These are phyloP conservation scores for Rhodotorula sp. DNA, from an alignment of 1,284 basidiomycete species.

Conservation along the genomic window DNA sequence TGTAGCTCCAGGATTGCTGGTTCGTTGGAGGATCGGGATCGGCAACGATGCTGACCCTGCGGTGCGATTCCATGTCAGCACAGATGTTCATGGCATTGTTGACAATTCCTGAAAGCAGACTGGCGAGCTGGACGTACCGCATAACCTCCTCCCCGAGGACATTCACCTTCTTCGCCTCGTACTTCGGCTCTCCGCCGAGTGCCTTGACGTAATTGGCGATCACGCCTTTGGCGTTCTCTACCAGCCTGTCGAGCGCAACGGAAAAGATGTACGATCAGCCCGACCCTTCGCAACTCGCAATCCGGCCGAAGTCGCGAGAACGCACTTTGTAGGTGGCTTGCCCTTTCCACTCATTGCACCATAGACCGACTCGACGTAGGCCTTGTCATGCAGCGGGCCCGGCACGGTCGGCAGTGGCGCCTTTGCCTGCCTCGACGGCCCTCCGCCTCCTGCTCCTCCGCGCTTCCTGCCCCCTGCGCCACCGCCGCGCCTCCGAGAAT, in stretches of 20 bases:
- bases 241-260: constrained; percentile 2
- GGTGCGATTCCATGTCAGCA: too few species aligned
- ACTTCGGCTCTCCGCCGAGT: constrained; percentile 8
- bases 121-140: constrained; percentile 11
- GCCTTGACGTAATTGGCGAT: constrained; percentile 23
- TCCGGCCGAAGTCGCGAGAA: not conserved
- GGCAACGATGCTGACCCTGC: constrained; percentile 30
- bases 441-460: too few species aligned
- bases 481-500: not conserved
- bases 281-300: too few species aligned
- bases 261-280: not conserved
- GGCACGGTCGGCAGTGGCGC: not conserved
- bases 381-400: constrained; percentile 10
- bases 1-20: not conserved
- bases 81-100: too few species aligned
- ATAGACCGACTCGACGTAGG: constrained; percentile 1
- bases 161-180: constrained; percentile 1
- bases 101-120: too few species aligned
- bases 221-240: constrained; percentile 32
- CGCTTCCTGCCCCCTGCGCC: not conserved
- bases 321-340: not conserved
- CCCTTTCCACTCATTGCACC: not conserved
- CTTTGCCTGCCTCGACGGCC: not conserved
- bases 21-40: constrained; percentile 31
- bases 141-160: constrained; percentile 20